A percentile compares a stretch with the other conserved stretches of the same genome.
These are phyloP conservation scores for Camelina sativa DNA, from an alignment of 345 rosid genomes.

Conservation along the genomic window DNA sequence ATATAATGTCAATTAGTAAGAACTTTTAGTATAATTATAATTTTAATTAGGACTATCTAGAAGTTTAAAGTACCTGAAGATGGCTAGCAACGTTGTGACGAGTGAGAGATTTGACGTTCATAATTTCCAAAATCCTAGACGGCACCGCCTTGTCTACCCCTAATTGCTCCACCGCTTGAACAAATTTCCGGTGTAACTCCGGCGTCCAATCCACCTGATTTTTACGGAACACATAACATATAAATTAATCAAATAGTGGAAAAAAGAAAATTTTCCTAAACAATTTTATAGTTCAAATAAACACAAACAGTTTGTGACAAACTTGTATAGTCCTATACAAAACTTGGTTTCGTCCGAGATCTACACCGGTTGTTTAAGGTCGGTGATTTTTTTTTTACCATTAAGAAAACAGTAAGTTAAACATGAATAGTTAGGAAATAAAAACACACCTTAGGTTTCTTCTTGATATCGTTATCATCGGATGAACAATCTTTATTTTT, in stretches of 20 bases:
- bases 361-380: not conserved
- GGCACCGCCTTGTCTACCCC: conserved; percentile 99
- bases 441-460: conserved; percentile 41
- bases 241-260: not conserved
- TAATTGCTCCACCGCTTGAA: conserved; percentile 94
- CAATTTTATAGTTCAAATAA: not conserved
- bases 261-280: no score
- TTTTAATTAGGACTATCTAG: not conserved
- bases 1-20: not conserved
- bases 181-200: conserved; percentile 87
- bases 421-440: not conserved
- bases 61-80: conserved; percentile 68
- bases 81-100: conserved; percentile 98
- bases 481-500: conserved; percentile 59
- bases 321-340: not conserved
- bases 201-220: conserved; percentile 98
- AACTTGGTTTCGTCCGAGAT: not conserved
- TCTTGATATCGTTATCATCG: conserved; percentile 44
- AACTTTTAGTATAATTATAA: not conserved
- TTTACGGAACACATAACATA: conserved; percentile 10
- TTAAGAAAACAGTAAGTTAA: no score
- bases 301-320: not conserved
- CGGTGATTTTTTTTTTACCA: no score
- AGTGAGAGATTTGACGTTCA: conserved; percentile 89
- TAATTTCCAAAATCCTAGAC: conserved; percentile 84